Conservation (phyloP, 176 grass and related monocot genomes). For the Oryza officinalis region DNA sequence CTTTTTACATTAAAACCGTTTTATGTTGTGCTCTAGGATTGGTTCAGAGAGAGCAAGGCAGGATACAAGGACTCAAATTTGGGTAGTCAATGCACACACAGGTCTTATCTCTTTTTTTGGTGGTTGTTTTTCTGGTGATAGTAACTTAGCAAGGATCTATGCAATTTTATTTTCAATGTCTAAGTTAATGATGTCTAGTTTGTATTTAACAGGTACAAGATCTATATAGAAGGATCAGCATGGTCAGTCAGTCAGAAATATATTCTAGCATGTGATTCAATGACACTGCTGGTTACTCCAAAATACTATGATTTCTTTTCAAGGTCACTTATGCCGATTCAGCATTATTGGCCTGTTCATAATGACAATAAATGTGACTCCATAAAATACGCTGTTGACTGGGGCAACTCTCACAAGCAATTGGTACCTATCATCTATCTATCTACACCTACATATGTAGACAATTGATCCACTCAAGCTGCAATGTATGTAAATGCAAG, state of each 20-base stretch:
- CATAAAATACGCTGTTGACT: constrained; percentile 86
- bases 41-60: constrained; percentile 69
- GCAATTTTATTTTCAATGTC: background rate
- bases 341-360: constrained; percentile 87
- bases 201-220: constrained; percentile 63
- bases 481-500: background rate
- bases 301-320: constrained; percentile 92
- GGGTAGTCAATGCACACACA: constrained; percentile 74
- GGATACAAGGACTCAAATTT: constrained; percentile 77
- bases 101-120: constrained; percentile 21
- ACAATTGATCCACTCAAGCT: background rate
- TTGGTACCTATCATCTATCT: constrained; percentile 42
- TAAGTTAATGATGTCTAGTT: constrained; percentile 24
- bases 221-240: constrained; percentile 87
- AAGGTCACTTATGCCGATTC: constrained; percentile 68
- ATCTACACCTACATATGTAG: constrained; percentile 13
- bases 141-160: background rate
- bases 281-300: constrained; percentile 69
- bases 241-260: constrained; percentile 97
- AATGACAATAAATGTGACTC: constrained; percentile 69
- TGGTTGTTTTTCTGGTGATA: background rate
- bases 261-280: constrained; percentile 89
- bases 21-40: constrained; percentile 53
- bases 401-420: constrained; percentile 87
- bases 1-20: background rate